Conservation (phyloP, 2,329 filamentous ascomycete genomes). For the Pestalotiopsis sp. region DNA sequence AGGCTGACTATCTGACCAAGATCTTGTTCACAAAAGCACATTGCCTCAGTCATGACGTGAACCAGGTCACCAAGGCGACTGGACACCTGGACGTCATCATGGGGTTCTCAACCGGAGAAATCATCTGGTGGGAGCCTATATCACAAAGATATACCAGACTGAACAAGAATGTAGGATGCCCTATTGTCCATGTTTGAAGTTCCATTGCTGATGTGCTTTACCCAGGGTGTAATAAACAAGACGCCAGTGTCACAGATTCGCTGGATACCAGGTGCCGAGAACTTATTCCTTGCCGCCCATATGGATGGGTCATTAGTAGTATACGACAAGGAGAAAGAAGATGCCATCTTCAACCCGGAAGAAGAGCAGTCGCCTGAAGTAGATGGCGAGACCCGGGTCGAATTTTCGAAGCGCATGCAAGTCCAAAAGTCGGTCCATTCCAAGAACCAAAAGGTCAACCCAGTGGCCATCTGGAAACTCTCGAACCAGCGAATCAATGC, state of each 20-base stretch:
- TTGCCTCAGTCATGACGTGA: conserved; percentile 92
- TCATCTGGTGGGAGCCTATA: conserved; percentile 98
- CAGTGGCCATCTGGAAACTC: conserved; percentile 88
- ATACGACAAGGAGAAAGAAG: conserved; percentile 92
- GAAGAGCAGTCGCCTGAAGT: conserved; percentile 36
- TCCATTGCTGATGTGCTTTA: conserved; percentile 2
- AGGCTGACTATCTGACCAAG: conserved; percentile 91
- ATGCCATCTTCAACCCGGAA: conserved; percentile 48
- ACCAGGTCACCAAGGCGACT: conserved; percentile 75
- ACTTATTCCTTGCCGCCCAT: conserved; percentile 87
- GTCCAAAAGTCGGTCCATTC: conserved; percentile 92
- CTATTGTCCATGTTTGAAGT: neutral
- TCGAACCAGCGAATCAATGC: conserved; percentile 90
- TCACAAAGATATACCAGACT: conserved; percentile 93
- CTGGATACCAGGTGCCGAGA: conserved; percentile 95
- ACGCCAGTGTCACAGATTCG: conserved; percentile 84
- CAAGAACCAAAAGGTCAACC: conserved; percentile 90
- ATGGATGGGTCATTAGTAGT: conserved; percentile 90
- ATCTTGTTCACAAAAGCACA: conserved; percentile 97
- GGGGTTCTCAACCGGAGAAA: conserved; percentile 94
- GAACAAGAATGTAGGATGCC: conserved; percentile 82
- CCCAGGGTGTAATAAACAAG: conserved; percentile 81
- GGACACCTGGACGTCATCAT: conserved; percentile 89
- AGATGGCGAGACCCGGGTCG: conserved; percentile 36
- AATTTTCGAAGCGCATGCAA: conserved; percentile 57